Evolutionary conservation across 306 rosid genomes (phyloP).

Genomic region (Fragaria vesca): DNA sequence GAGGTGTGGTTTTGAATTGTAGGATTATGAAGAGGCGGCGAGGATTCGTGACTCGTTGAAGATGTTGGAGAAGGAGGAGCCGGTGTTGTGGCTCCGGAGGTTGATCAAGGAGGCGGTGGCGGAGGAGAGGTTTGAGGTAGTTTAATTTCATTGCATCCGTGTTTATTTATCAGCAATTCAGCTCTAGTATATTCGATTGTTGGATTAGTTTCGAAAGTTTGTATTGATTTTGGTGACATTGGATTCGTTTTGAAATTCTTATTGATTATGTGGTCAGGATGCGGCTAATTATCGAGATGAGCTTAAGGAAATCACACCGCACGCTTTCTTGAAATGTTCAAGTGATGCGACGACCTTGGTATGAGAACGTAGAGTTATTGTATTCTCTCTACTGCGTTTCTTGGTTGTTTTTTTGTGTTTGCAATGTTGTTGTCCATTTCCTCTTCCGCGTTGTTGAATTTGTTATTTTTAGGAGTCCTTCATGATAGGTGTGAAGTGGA

Average conservation of each 20-base stretch:
- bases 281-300: conserved; percentile 90
- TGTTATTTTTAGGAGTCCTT: background rate
- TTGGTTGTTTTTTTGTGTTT: background rate
- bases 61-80: conserved; percentile 80
- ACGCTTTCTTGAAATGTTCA: conserved; percentile 76
- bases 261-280: conserved; percentile 47
- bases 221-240: background rate
- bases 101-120: conserved; percentile 73
- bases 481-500: background rate
- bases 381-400: background rate
- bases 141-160: background rate
- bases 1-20: conserved; percentile 9
- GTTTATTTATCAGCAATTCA: background rate
- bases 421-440: background rate
- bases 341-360: conserved; percentile 93
- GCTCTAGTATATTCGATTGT: background rate
- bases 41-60: conserved; percentile 82
- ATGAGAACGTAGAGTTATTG: conserved; percentile 15
- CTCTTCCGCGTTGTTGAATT: background rate
- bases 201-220: background rate
- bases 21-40: conserved; percentile 97
- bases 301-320: conserved; percentile 71
- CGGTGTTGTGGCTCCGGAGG: conserved; percentile 69
- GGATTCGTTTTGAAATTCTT: conserved; percentile 6
- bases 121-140: conserved; percentile 74